Percentiles rank a stretch among this genome's conserved stretches.
These are phyloP conservation scores for Colletotrichum chlorophyti DNA, from an alignment of 2,329 filamentous ascomycete species.

Conservation along the genomic window DNA sequence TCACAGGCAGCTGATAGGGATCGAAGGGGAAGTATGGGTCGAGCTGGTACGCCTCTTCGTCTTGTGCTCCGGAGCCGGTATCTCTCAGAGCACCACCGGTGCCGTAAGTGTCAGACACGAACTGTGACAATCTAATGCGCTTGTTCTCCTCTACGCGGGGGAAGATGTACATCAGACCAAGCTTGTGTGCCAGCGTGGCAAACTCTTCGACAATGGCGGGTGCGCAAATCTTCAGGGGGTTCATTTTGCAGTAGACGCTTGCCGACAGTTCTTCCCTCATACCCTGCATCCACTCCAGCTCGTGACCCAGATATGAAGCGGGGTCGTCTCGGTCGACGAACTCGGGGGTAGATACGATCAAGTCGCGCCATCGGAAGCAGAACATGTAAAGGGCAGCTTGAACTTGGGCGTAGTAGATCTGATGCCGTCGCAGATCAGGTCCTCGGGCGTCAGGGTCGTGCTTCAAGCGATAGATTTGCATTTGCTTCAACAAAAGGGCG, in stretches of 20 bases:
- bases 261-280: slow-evolving; percentile 77
- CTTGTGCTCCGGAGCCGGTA: slow-evolving; percentile 59
- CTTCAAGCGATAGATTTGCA: slow-evolving; percentile 75
- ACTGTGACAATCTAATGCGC: slow-evolving; percentile 79
- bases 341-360: slow-evolving; percentile 70
- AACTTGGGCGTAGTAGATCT: slow-evolving; percentile 85
- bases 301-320: slow-evolving; percentile 68
- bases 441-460: slow-evolving; percentile 80
- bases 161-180: slow-evolving; percentile 89
- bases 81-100: slow-evolving; percentile 62
- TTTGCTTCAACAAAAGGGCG: slow-evolving; percentile 76
- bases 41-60: slow-evolving; percentile 82
- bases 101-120: slow-evolving; percentile 63
- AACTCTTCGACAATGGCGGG: slow-evolving; percentile 91
- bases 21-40: slow-evolving; percentile 98
- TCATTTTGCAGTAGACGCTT: slow-evolving; percentile 87
- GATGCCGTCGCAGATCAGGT: slow-evolving; percentile 84
- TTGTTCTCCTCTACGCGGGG: slow-evolving; percentile 92
- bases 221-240: slow-evolving; percentile 94
- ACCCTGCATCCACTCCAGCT: slow-evolving; percentile 78
- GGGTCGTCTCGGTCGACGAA: slow-evolving; percentile 68
- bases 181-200: slow-evolving; percentile 83
- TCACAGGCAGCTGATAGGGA: slow-evolving; percentile 88
- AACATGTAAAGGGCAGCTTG: slow-evolving; percentile 94
- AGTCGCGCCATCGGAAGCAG: slow-evolving; percentile 96